These are phyloP conservation scores for Phialophora macrospora DNA, from an alignment of 2,329 filamentous ascomycete species.

Conservation along the genomic window DNA sequence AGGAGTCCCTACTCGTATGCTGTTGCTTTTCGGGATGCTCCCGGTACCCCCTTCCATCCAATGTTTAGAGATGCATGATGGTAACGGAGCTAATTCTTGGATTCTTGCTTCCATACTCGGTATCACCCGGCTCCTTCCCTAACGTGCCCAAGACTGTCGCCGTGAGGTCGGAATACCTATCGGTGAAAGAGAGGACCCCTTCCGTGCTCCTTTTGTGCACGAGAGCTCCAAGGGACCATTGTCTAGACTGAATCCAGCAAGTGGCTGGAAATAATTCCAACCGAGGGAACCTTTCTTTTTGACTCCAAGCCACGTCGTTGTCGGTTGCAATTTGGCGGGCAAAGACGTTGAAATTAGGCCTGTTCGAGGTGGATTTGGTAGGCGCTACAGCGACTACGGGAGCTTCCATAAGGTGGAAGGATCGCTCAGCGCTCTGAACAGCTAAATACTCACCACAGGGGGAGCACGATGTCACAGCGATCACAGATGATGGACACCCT, in stretches of 20 bases:
- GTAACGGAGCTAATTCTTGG: not conserved
- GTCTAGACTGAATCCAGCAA: not conserved
- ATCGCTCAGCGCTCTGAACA: not conserved
- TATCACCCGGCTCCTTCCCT: not conserved
- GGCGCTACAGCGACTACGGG: not conserved
- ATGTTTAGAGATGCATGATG: not conserved
- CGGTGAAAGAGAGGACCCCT: not conserved
- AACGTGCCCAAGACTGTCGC: not conserved
- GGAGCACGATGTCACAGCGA: not conserved
- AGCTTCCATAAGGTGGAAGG: not conserved
- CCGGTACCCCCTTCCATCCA: not conserved
- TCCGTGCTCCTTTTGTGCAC: conserved; percentile 3
- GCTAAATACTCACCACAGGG: not conserved
- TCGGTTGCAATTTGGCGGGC: not conserved
- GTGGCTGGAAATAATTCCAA: not conserved
- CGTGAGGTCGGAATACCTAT: not conserved
- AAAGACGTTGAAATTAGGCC: conserved; percentile 8
- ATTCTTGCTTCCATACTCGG: not conserved
- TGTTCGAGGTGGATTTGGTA: not conserved
- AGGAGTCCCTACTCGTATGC: too few relatives aligned
- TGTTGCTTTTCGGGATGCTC: not conserved
- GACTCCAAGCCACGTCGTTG: conserved; percentile 1
- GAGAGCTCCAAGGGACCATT: not conserved
- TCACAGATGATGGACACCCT: not conserved
- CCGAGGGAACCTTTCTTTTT: not conserved